phyloP scores from a whole-genome alignment of 2,329 filamentous ascomycete genomes.

The Fusarium foetens region DNA sequence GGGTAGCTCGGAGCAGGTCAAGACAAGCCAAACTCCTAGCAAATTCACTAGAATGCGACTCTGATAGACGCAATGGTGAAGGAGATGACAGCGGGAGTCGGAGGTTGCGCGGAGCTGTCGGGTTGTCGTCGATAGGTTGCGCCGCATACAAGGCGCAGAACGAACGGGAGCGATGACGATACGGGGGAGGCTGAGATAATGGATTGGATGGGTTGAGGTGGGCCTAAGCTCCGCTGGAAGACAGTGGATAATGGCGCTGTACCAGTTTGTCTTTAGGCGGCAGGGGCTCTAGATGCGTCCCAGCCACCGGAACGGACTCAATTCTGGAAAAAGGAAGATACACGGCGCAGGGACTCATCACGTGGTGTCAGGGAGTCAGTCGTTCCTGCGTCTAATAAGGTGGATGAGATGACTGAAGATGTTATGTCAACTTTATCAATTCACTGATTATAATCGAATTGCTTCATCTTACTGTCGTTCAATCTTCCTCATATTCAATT shows the following conservation, averaged over 20 bases:
- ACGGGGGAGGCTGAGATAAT: constrained; percentile 47
- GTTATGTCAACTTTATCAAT: neutral
- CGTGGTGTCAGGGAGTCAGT: constrained; percentile 17
- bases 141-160: constrained; percentile 43
- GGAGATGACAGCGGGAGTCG: constrained; percentile 25
- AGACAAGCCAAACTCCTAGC: constrained; percentile 38
- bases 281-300: constrained; percentile 28
- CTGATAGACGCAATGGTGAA: constrained; percentile 26
- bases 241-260: constrained; percentile 39
- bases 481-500: neutral
- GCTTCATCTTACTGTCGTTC: neutral
- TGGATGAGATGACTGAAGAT: neutral
- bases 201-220: constrained; percentile 42
- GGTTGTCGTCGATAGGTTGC: constrained; percentile 41
- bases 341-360: constrained; percentile 18
- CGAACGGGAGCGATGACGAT: constrained; percentile 44
- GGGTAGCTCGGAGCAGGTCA: constrained; percentile 47
- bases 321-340: neutral
- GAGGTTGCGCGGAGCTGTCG: constrained; percentile 25
- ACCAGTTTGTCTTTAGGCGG: constrained; percentile 35
- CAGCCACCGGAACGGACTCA: constrained; percentile 14
- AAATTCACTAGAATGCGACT: constrained; percentile 42
- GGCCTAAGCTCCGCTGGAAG: constrained; percentile 27
- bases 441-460: neutral
- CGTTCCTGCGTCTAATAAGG: neutral